Base-by-base conservation (phyloP, 1,284 basidiomycete species). In the Rhodotorula sp. region DNA sequence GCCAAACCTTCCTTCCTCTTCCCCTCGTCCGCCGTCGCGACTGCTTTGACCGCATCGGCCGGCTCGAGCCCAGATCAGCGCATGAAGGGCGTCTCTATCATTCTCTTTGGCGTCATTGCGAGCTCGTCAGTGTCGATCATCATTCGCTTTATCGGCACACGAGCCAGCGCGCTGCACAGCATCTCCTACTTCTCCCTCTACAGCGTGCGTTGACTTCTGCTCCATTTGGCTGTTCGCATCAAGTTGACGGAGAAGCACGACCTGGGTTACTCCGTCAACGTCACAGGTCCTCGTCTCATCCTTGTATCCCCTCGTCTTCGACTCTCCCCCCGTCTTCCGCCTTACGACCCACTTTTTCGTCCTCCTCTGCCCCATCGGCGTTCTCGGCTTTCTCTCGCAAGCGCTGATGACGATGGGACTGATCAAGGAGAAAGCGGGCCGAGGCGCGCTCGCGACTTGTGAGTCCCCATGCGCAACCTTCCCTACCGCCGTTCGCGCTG, bases 61-160 rank as follows among this genome's bases (percentile, higher is more conserved):
- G 18, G 15, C 1, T 66, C 72, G 11, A 72, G 66, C 24, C 57
- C 70, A 0, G 66, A 67, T 24, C 64, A 75, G 53, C 54, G 73
- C 0, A 37, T 62, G 6, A 44, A 54, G 2, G 77, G 72, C 2
- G 71, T 79, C 58, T 59, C 70, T 11, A 65, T 79, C 15, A 75
- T 76, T 10, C 64, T 81, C 31, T n/a, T 77, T 2, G 79, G 80
- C 0, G 75, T 79, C 4, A 70, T 76, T 22, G 77, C 79, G 22
- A 73, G 77, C 0, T 69, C 77, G 2, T 76, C 66, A 4, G 79
- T 80, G 15, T 80, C 80, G 67, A 73, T 78, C 59, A 76, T 77
- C 22, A 79, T 81, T 55, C 78, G 80, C 18, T 69, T 72, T 50
- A 80, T 81, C 28, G 80, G 80, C 10, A 77, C 72, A 22, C 69